Percentiles rank a stretch among this genome's conserved stretches.
phyloP scores from a whole-genome alignment of 2,329 filamentous ascomycete species.

The Whalleya microplaca region DNA sequence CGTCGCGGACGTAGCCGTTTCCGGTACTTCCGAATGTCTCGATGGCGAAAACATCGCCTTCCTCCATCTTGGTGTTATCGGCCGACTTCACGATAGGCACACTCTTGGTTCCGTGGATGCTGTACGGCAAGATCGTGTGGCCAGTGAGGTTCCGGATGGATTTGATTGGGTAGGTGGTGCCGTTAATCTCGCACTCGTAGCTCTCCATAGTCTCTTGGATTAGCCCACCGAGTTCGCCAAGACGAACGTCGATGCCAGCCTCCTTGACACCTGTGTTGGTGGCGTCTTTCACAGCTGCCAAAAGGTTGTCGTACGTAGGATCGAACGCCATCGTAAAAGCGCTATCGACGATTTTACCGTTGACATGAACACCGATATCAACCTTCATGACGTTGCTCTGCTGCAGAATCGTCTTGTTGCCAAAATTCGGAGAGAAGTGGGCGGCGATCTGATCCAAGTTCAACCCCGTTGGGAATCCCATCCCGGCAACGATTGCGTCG shows the following conservation, averaged over 20 bases:
- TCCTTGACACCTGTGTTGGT: constrained; percentile 88
- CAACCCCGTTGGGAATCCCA: constrained; percentile 85
- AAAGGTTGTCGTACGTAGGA: constrained; percentile 72
- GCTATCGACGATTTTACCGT: constrained; percentile 79
- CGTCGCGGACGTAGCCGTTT: constrained; percentile 83
- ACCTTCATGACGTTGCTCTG: constrained; percentile 80
- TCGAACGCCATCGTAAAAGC: constrained; percentile 82
- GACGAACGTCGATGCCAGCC: constrained; percentile 88
- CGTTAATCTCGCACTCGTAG: constrained; percentile 84
- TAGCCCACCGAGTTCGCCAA: constrained; percentile 80
- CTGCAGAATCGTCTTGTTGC: constrained; percentile 76
- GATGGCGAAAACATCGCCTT: constrained; percentile 92
- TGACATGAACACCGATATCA: constrained; percentile 81
- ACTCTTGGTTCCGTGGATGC: constrained; percentile 90
- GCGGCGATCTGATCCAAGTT: constrained; percentile 85
- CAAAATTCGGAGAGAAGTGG: constrained; percentile 85
- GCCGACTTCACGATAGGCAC: constrained; percentile 90
- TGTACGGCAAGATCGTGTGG: constrained; percentile 86
- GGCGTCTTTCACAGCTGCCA: constrained; percentile 73
- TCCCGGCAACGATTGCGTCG: constrained; percentile 76
- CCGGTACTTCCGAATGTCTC: constrained; percentile 96
- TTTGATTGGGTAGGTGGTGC: constrained; percentile 79
- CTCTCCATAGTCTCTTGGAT: constrained; percentile 95
- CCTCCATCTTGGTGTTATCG: constrained; percentile 95
- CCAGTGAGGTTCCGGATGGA: constrained; percentile 85